These are phyloP conservation scores for Cryptococcus floricola DNA, from an alignment of 1,284 basidiomycete species.

Conservation along the genomic window DNA sequence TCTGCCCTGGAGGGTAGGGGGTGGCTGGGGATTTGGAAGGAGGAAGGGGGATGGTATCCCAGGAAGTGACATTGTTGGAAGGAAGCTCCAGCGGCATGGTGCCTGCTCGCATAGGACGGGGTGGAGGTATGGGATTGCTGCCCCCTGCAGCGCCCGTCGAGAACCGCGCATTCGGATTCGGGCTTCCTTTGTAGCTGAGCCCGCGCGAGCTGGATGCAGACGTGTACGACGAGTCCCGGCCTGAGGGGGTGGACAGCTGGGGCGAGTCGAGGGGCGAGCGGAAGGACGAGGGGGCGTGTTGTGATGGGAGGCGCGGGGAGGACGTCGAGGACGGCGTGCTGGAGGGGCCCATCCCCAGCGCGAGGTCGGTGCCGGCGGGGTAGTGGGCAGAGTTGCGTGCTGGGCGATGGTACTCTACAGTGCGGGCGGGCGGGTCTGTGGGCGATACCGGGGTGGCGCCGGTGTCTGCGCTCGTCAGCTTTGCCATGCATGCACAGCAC, in stretches of 20 bases:
- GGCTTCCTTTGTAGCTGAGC: conserved; percentile 28
- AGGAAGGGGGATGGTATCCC: conserved; percentile 14
- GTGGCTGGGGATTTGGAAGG: conserved; percentile 10
- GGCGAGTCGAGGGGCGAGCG: conserved; percentile 26
- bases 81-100: conserved; percentile 36
- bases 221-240: conserved; percentile 19
- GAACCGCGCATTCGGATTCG: conserved; percentile 42
- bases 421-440: conserved; percentile 21
- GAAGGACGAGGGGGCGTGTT: neutral
- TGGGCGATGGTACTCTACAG: conserved; percentile 45
- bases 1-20: neutral
- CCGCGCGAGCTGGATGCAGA: conserved; percentile 13
- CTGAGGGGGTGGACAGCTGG: conserved; percentile 24
- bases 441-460: conserved; percentile 46
- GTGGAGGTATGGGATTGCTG: conserved; percentile 17
- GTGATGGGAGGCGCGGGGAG: conserved; percentile 18
- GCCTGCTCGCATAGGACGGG: conserved; percentile 44
- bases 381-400: conserved; percentile 44
- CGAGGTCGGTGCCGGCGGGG: conserved; percentile 40
- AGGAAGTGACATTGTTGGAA: conserved; percentile 23
- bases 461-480: conserved; percentile 31
- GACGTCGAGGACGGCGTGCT: conserved; percentile 14
- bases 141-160: conserved; percentile 26
- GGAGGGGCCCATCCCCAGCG: conserved; percentile 41
- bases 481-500: conserved; percentile 14